Conservation (phyloP, 768 basidiomycete species). For the Lactarius tabidus region DNA sequence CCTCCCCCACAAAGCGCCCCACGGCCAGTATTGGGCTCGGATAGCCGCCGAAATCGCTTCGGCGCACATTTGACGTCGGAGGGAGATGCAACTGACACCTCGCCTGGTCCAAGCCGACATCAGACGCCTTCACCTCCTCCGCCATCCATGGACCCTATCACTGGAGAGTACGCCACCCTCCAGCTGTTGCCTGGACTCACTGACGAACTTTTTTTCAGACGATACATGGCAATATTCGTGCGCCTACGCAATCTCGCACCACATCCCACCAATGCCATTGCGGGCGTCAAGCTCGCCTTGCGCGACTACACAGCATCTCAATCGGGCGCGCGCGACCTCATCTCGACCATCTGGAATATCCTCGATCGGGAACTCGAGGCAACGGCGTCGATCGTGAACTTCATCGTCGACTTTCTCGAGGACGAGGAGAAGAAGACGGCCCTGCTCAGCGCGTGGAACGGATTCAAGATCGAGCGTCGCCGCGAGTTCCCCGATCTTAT, state of each 20-base stretch:
- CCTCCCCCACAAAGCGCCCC: slow-evolving; percentile 25
- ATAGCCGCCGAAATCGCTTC: slow-evolving; percentile 58
- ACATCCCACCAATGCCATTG: slow-evolving; percentile 53
- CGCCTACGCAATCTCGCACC: slow-evolving; percentile 58
- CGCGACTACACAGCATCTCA: slow-evolving; percentile 77
- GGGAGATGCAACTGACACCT: slow-evolving; percentile 15
- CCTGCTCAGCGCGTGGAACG: slow-evolving; percentile 73
- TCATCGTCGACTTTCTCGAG: slow-evolving; percentile 72
- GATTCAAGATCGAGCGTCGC: slow-evolving; percentile 84
- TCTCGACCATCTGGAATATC: slow-evolving; percentile 84
- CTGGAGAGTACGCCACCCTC: slow-evolving; percentile 46
- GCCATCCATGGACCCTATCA: slow-evolving; percentile 50
- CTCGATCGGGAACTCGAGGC: slow-evolving; percentile 64
- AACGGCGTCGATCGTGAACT: slow-evolving; percentile 68
- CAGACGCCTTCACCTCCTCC: slow-evolving; percentile 35
- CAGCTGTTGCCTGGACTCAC: background rate
- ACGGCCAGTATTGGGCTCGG: slow-evolving; percentile 31
- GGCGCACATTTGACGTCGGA: slow-evolving; percentile 53
- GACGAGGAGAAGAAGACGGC: slow-evolving; percentile 82
- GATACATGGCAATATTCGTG: slow-evolving; percentile 58
- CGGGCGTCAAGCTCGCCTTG: slow-evolving; percentile 68
- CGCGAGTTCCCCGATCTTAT: slow-evolving; percentile 79
- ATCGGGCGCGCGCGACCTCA: slow-evolving; percentile 75
- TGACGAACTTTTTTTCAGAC: slow-evolving; percentile 39
- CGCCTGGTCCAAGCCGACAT: slow-evolving; percentile 28